These are phyloP conservation scores for Annulohypoxylon truncatum DNA, from an alignment of 2,329 filamentous ascomycete species.

Conservation along the genomic window DNA sequence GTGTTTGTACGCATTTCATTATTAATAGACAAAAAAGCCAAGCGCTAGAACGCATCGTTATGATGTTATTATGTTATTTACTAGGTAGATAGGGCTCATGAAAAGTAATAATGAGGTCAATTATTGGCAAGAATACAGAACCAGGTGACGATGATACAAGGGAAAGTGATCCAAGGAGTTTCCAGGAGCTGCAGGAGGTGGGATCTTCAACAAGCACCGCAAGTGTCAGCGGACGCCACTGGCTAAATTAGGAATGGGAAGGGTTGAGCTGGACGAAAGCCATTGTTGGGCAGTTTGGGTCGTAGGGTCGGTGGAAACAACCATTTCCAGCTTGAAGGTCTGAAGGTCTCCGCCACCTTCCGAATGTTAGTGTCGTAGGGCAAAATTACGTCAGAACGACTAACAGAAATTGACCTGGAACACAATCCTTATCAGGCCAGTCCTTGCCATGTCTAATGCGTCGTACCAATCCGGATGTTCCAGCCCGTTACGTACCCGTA, in stretches of 20 bases:
- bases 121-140: constrained; percentile 22
- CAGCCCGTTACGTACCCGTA: background rate
- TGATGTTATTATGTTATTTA: background rate
- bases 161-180: constrained; percentile 18
- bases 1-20: background rate
- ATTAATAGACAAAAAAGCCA: background rate
- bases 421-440: constrained; percentile 18
- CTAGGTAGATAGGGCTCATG: background rate
- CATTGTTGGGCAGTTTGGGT: background rate
- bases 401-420: constrained; percentile 14
- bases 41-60: background rate
- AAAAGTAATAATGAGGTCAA: constrained; percentile 21
- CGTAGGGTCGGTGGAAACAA: constrained; percentile 6
- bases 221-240: constrained; percentile 28
- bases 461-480: constrained; percentile 17
- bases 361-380: constrained; percentile 6
- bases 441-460: background rate
- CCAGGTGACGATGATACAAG: constrained; percentile 41
- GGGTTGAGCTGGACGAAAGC: background rate
- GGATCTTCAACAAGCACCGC: constrained; percentile 33
- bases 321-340: constrained; percentile 16
- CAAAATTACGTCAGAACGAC: constrained; percentile 12
- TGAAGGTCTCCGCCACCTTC: constrained; percentile 30
- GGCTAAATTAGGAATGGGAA: constrained; percentile 10
- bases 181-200: constrained; percentile 23